Conservation (phyloP, 192 early-diverging fungal species). For the Chytriomyces confervae region DNA sequence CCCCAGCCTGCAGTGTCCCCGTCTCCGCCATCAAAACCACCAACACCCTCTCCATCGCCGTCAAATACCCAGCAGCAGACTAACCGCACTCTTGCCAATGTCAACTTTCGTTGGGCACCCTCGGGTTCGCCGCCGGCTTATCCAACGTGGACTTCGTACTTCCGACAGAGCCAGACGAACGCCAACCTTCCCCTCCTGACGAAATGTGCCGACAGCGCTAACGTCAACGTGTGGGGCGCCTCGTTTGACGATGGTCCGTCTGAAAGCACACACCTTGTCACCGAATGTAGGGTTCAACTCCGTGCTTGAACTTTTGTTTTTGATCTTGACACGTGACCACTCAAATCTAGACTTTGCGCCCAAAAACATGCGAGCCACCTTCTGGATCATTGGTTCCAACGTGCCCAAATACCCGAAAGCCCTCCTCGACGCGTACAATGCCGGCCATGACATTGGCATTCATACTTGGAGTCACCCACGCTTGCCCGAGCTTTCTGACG, state of each 20-base stretch:
- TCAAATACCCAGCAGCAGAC: no score
- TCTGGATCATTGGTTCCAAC: neutral
- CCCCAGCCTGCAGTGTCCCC: no score
- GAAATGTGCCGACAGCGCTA: neutral
- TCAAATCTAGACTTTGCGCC: no score
- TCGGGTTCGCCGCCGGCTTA: neutral
- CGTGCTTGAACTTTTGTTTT: neutral
- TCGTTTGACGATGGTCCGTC: conserved; percentile 18
- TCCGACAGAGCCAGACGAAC: neutral
- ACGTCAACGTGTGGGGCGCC: conserved; percentile 15
- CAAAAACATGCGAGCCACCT: neutral
- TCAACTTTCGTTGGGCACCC: no score
- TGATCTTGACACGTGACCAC: no score
- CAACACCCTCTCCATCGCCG: no score
- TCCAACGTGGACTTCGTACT: conserved; percentile 6
- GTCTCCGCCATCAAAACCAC: no score
- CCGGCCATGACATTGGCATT: conserved; percentile 7
- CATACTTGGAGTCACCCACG: conserved; percentile 67
- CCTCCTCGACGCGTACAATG: neutral
- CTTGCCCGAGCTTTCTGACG: conserved; percentile 64
- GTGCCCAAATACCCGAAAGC: neutral
- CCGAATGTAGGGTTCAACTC: neutral
- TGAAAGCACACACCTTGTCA: neutral
- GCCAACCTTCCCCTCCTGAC: neutral
- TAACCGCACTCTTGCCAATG: no score